A percentile compares a stretch with the other conserved stretches of the same genome.
Conservation (phyloP, 106 monocot species). For the Dendrobium catenatum region DNA sequence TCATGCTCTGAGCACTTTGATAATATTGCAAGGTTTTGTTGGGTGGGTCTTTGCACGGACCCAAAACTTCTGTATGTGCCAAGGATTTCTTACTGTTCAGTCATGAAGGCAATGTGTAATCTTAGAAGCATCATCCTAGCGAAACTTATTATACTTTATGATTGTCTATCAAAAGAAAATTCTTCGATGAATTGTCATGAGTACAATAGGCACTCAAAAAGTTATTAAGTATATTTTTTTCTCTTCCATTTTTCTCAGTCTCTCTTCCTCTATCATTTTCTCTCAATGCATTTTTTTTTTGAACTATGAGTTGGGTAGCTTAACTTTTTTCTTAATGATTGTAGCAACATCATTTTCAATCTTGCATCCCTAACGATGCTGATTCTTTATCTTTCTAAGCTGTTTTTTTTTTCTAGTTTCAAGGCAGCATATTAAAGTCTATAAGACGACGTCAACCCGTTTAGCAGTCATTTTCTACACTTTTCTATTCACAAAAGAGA, state of each 20-base stretch:
- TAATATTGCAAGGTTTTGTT: neutral
- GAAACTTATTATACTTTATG: neutral
- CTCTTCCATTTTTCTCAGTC: no score
- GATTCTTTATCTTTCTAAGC: neutral
- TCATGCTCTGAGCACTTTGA: neutral
- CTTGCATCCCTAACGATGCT: neutral
- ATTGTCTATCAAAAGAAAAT: neutral
- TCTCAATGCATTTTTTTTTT: no score
- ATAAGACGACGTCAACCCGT: neutral
- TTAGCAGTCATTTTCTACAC: neutral
- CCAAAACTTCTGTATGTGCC: neutral
- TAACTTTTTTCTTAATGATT: no score
- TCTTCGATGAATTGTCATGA: no score
- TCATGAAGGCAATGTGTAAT: neutral
- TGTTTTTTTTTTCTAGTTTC: neutral
- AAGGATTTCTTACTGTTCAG: neutral
- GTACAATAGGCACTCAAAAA: no score
- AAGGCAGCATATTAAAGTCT: neutral
- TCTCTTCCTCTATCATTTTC: no score
- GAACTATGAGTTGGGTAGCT: no score
- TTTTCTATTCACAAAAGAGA: neutral
- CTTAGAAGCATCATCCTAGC: neutral
- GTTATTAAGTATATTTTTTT: no score
- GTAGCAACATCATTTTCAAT: neutral
- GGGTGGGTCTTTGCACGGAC: neutral